Conservation (phyloP, 176 grass and related monocot species). For the Hordeum vulgare region MorexV3_pseudomolecules_assembly NC_058520.1:69792430-69792929, state of each 20-base stretch:
- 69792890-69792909: conserved; percentile 13
- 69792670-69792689: neutral
- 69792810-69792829: conserved; percentile 29
- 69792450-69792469: neutral
- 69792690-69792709: neutral
- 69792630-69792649: neutral
- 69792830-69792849: conserved; percentile 48
- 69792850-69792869: conserved; percentile 41
- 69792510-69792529: neutral
- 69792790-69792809: conserved; percentile 18
- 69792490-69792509: too few relatives aligned
- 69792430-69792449: too few relatives aligned
- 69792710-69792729: neutral
- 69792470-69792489: neutral
- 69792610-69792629: neutral
- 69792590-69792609: neutral
- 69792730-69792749: neutral
- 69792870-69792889: conserved; percentile 16
- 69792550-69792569: neutral
- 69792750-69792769: neutral
- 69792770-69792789: neutral
- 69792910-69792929: conserved; percentile 25
- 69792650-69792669: neutral
- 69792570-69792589: neutral
- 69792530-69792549: neutral